These are phyloP conservation scores for Aquilaria agallochum DNA, from an alignment of 441 rosid species.

Conservation along the genomic window DNA sequence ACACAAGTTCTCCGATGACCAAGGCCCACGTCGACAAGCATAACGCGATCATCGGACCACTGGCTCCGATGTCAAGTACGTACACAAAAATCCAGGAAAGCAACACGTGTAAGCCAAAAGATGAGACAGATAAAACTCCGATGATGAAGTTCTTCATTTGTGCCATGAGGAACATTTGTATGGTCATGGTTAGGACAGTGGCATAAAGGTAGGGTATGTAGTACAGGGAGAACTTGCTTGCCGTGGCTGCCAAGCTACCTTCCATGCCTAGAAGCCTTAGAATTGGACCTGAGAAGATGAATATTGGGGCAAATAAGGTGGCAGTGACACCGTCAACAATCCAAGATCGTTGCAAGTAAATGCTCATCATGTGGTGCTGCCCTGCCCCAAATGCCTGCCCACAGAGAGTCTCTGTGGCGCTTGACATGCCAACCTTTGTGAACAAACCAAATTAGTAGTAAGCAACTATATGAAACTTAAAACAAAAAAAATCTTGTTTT, in stretches of 20 bases:
- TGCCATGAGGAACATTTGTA: slow-evolving; percentile 60
- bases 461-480: not conserved
- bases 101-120: slow-evolving; percentile 34
- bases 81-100: slow-evolving; percentile 56
- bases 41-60: slow-evolving; percentile 55
- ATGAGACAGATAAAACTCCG: slow-evolving; percentile 33
- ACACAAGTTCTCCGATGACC: slow-evolving; percentile 42
- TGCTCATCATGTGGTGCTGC: slow-evolving; percentile 74
- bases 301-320: slow-evolving; percentile 44
- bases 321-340: slow-evolving; percentile 27
- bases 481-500: not conserved
- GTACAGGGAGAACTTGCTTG: slow-evolving; percentile 44
- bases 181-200: slow-evolving; percentile 27
- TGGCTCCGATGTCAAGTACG: slow-evolving; percentile 33
- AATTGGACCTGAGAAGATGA: slow-evolving; percentile 39
- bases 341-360: slow-evolving; percentile 76
- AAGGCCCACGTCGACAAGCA: slow-evolving; percentile 35
- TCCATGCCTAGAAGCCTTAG: slow-evolving; percentile 43
- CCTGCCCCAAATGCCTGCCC: slow-evolving; percentile 83
- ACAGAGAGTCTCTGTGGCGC: slow-evolving; percentile 75
- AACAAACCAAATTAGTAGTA: not conserved
- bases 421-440: slow-evolving; percentile 67
- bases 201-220: slow-evolving; percentile 45
- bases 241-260: slow-evolving; percentile 30
- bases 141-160: slow-evolving; percentile 50